Base-by-base conservation (phyloP, 2,329 filamentous ascomycete genomes). In the Sphaerulina populicola region DNA sequence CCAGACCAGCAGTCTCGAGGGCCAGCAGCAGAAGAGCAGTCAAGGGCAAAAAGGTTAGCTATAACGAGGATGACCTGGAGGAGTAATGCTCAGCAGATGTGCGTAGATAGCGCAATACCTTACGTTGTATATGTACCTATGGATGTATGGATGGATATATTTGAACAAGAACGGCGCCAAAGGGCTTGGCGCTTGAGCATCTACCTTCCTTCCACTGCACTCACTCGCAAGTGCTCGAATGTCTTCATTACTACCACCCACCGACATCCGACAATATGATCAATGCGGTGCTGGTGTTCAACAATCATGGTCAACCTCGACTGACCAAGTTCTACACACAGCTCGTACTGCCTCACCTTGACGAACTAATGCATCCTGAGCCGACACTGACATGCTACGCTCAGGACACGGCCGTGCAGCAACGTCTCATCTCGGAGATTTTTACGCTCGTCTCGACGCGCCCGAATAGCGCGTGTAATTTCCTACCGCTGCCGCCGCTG, bases 281-380 rank as follows among this genome's bases (percentile, higher is more conserved):
- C 71, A 98, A 95, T 77, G 93, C 94, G 30, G 91, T 98, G 56
- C 78, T 98, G 60, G 91, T 98, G 68, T 98, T 98, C 77, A 98
- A 98, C 67, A 95, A 95, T 74, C 88, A 91, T 63, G 93, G 93
- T 58, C 91, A 98, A 72, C 91, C 93, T 35, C 85, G 93, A 50
- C 79, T 98, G 68, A 97, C 91, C 63, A 97, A 97, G 66, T 98
- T 98, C 77, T 98, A 98, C 70, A 96, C 91, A 1, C 91, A 97
- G 69, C 82, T 98, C 60, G 91, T 94, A 71, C 54, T 72, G 64
- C 12, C 23, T 15, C 38, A 40, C 30, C 10, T 21, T 9, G 11
- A n/a, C 12, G 11, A n/a, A n/a, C 38, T 37, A 37, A 31, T 42
- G 31, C 7, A 12, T 31, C 30, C 43, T 33, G n/a, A 47, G 41